Base-by-base conservation (phyloP, 345 rosid species). In the Brassica cretica region DNA sequence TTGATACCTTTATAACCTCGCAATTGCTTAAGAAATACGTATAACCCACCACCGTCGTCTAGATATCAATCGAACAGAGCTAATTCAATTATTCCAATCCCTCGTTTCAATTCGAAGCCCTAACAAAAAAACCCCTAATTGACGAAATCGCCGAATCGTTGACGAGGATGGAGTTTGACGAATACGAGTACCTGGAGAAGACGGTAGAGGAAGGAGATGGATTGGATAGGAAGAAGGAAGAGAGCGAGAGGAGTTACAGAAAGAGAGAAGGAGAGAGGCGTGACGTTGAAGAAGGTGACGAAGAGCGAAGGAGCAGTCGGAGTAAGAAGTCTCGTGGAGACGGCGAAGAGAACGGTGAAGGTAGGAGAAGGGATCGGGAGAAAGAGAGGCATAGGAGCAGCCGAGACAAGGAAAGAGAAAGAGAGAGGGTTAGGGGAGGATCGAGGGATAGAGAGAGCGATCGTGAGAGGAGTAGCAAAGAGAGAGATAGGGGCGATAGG, bases 111-210 rank as follows among this genome's bases (percentile, higher is more conserved):
- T 64, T 64, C 63, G 65, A 74, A 80, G 49, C 75, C 84, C 29
- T 25, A 19, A 19, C 29, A 25, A 3, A 25, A 3, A 3, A 25
- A 25, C 3, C 29, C 29, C 82, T 82, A 70, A 75, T 73, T 27
- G 15, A 61, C 37, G 56, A 71, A 71, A 71, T 76, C 65, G 6
- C 67, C 67, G 66, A 33, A 66, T 49, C 55, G 60, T 64, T 62
- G 55, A 44, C 63, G 71, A 70, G 15, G 63, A 91, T 90, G 97
- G 97, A 84, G 6, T 92, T 94, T 81, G 98, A 94, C 89, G 98
- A 92, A 87, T 88, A 89, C 86, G 96, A 94, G 81, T 94, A 94
- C 71, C 86, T 94, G 72, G 98, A 94, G 89, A 90, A 92, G 83
- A 85, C 96, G 29, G 98, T 86, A 18, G 97, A 86, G 81, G 91